Base-by-base conservation (phyloP, 805 yeast genomes). In the Wickerhamiella sergipiensis region DNA sequence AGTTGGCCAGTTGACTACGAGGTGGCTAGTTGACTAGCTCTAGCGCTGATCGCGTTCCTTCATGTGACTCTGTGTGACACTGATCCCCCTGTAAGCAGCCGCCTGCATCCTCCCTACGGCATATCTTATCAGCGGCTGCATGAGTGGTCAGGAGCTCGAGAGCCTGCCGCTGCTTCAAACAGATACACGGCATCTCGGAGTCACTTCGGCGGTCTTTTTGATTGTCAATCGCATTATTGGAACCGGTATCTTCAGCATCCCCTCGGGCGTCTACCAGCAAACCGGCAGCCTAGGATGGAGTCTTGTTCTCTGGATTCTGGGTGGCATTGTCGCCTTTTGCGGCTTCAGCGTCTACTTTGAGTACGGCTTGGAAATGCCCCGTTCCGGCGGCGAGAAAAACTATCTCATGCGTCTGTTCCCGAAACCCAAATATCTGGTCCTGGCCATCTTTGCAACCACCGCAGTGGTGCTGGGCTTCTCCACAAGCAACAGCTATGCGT, bases 141-240 rank as follows among this genome's bases (percentile, higher is more conserved):
- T 36, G 40, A 36, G 19, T 36, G 40, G 18, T n/a, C 19, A 36
- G 19, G 40, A 17, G 40, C 40, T 36, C 19, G 40, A 36, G 19
- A 36, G 40, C 40, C 19, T 36, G 19, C 40, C 40, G 7, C 19
- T 36, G 40, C 40, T 36, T 3, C 40, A 36, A 17, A 36, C 18
- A 3, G 40, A 36, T 36, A 17, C 40, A 5, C 7, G 40, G 15
- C 40, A 36, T 36, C 24, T 68, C 19, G 72, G 72, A 2, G 55
- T 64, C 2, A 39, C 55, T 3, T 64, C 70, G 1, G 64, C 72
- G 1, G 58, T 63, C 18, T 64, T 67, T 31, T 59, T 82, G 49
- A 77, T 80, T 61, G 67, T 81, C 54, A 82, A 82, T 64, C 73
- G 82, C 58, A 81, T 81, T 77, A 75, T 82, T 49, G 89, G 89